Evolutionary conservation across 495 filamentous ascomycete genomes (phyloP).

Genomic region (Neurospora hispaniola): DNA sequence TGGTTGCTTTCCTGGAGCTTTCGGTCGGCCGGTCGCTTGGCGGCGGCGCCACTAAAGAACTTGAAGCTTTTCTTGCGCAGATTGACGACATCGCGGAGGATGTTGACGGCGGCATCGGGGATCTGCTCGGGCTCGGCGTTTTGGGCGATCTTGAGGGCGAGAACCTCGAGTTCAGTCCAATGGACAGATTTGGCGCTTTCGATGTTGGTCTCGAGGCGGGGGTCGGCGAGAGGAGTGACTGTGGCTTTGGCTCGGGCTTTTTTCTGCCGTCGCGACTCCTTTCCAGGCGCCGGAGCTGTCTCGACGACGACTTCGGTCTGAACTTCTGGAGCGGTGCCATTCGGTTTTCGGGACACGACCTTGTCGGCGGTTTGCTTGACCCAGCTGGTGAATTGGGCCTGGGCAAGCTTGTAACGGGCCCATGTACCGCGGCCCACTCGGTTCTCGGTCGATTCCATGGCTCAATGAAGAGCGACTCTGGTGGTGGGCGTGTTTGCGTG

Average conservation of each 20-base stretch:
- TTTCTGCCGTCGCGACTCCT: background rate
- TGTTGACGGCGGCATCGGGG: constrained; percentile 14
- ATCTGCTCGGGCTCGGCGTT: constrained; percentile 14
- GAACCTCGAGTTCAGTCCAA: constrained; percentile 14
- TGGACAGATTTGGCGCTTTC: constrained; percentile 8
- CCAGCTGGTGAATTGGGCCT: constrained; percentile 23
- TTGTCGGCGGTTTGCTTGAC: constrained; percentile 17
- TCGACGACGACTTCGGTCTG: background rate
- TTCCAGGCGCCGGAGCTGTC: background rate
- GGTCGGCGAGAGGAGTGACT: background rate
- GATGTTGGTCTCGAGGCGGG: background rate
- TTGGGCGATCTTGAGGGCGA: constrained; percentile 12
- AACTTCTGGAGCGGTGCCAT: background rate
- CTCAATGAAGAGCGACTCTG: background rate
- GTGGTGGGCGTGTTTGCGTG: background rate
- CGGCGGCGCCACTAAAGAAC: constrained; percentile 10
- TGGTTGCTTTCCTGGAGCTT: constrained; percentile 14
- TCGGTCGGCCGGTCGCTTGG: constrained; percentile 6
- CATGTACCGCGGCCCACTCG: constrained; percentile 9
- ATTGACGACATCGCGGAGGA: constrained; percentile 19
- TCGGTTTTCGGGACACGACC: background rate
- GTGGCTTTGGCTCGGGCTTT: constrained; percentile 6
- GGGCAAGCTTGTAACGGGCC: constrained; percentile 17
- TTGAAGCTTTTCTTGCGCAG: constrained; percentile 18
- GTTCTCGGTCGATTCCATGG: background rate